phyloP scores from a whole-genome alignment of 805 yeast genomes.

The Henningerozyma blattae region DNA sequence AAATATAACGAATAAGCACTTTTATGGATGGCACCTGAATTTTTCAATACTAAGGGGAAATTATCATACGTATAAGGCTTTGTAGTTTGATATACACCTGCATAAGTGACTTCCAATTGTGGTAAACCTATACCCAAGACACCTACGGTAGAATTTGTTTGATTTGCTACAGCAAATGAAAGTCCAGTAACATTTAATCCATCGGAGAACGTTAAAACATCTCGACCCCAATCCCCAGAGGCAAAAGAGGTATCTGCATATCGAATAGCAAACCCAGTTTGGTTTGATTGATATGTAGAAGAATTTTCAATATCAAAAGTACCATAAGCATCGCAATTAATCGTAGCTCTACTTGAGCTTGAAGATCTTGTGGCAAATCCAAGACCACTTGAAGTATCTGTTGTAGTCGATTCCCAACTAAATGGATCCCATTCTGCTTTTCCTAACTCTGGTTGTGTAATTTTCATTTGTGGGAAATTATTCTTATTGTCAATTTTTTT shows the following conservation, averaged over 20 bases:
- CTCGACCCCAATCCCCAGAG: constrained; percentile 41
- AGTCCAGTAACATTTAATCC: constrained; percentile 33
- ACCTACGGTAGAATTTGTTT: constrained; percentile 27
- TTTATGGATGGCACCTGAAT: constrained; percentile 42
- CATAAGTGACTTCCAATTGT: constrained; percentile 51
- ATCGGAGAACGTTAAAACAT: constrained; percentile 35
- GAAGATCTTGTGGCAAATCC: neutral
- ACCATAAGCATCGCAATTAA: constrained; percentile 29
- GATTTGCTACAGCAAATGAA: constrained; percentile 23
- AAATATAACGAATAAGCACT: constrained; percentile 54
- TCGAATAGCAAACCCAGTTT: constrained; percentile 29
- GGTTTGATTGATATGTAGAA: constrained; percentile 15
- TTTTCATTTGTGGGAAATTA: neutral
- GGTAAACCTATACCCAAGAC: constrained; percentile 43
- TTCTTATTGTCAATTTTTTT: neutral
- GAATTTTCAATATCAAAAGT: constrained; percentile 27
- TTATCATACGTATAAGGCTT: constrained; percentile 43
- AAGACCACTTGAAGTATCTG: too few species aligned
- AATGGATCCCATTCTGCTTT: too few species aligned
- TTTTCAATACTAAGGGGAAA: constrained; percentile 49
- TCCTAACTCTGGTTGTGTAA: too few species aligned
- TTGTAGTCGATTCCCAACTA: too few species aligned
- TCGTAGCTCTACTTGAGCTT: constrained; percentile 1
- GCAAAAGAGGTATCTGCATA: constrained; percentile 44
- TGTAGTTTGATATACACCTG: constrained; percentile 15